These are phyloP conservation scores for Tephrocybe sp. DNA, from an alignment of 768 basidiomycete species.

Conservation along the genomic window DNA sequence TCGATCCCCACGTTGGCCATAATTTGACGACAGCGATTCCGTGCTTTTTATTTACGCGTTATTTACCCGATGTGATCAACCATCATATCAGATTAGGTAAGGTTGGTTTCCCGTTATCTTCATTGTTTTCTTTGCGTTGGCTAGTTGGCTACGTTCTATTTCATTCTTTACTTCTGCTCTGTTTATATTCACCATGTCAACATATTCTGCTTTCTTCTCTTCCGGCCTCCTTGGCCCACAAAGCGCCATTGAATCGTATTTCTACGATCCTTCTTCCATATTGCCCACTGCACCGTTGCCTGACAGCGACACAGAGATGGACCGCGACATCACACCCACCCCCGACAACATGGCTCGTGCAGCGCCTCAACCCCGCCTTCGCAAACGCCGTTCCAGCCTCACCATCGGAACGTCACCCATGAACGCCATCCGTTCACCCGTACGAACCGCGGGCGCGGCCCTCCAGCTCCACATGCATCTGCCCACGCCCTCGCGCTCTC, in stretches of 20 bases:
- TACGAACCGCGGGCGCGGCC: constrained; percentile 48
- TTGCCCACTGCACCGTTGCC: constrained; percentile 23
- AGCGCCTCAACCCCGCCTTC: constrained; percentile 36
- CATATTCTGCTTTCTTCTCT: constrained; percentile 69
- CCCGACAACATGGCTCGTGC: constrained; percentile 9
- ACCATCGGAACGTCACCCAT: constrained; percentile 54
- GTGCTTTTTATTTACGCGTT: background rate
- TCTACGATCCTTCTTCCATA: constrained; percentile 19
- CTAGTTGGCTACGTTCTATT: background rate
- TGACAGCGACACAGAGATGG: constrained; percentile 32
- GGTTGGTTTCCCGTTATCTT: background rate
- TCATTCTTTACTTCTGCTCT: constrained; percentile 3
- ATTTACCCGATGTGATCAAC: background rate
- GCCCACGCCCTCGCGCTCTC: constrained; percentile 35
- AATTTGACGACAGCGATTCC: no score
- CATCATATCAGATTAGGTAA: constrained; percentile 8
- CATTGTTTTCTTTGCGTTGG: background rate
- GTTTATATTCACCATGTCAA: constrained; percentile 25
- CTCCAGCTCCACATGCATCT: constrained; percentile 48
- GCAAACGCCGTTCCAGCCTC: constrained; percentile 63
- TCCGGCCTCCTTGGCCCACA: constrained; percentile 62
- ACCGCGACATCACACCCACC: constrained; percentile 22
- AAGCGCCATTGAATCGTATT: constrained; percentile 1
- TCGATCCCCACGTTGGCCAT: constrained; percentile 62
- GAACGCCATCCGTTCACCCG: constrained; percentile 54